Evolutionary conservation across 75 land plant genomes (phyloP), one percentile per base, ranked within the genome.

Genomic region (Selaginella moellendorffii): DNA sequence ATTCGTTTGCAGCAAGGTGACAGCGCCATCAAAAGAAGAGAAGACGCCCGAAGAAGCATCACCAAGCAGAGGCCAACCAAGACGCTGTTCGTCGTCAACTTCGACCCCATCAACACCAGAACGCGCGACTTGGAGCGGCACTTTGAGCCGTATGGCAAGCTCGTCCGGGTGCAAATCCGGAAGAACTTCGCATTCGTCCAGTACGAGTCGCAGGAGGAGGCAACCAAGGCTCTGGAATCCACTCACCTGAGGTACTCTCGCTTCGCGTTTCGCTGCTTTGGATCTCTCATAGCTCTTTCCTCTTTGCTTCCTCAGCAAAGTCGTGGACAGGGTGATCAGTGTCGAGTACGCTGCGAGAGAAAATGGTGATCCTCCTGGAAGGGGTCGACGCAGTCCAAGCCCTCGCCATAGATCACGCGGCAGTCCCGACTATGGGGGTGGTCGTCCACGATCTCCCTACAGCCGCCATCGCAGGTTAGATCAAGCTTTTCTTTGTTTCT

Each of bases 81-180:
- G 67, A 92, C 97, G 10, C 67, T 92, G 62, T 92, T 92, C 75
- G 97, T 92, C 10, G 90, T 92, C 18, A 92, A 92, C 36, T 92
- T 89, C 76, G 96, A 89, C 52, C 90, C 96, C 21, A 59, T 73
- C 24, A 30, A 78, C 63, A 89, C 96, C 1, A 74, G 90, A 61
- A 65, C 71, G 0, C 80, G 83, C 61, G 96, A 89, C 63, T 28
- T 89, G 27, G 96, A 89, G 71, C 74, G 74, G 62, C 96, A 89
- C 67, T 89, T 89, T 77, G 90, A 89, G 61, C 90, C 82, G 0
- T 89, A 83, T 80, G 96, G 96, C 14, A 85, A 85, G 62, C 71
- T 89, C 26, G 26, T 72, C 5, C 84, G 85, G 62, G 72, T 89
- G n/a, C 80, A 89, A 52, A 89, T 89, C 25, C 76, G 90, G 66